Percentiles rank a stretch among this genome's conserved stretches.
phyloP scores from a whole-genome alignment of 257 asterid species.

The Solanum peruvianum region DNA sequence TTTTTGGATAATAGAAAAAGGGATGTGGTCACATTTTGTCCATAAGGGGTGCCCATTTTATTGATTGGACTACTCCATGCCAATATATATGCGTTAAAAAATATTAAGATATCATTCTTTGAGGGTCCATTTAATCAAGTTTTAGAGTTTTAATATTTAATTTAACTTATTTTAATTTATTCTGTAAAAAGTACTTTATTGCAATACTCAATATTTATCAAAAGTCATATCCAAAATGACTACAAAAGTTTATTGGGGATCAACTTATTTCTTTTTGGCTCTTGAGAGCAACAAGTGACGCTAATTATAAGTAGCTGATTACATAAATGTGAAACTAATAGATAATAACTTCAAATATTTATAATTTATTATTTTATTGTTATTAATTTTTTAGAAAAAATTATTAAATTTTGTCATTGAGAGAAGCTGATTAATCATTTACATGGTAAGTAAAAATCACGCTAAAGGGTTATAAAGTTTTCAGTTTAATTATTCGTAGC shows the following conservation, averaged over 20 bases:
- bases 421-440: no score
- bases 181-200: background rate
- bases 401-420: no score
- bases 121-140: background rate
- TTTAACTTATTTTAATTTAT: background rate
- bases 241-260: background rate
- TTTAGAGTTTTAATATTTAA: background rate
- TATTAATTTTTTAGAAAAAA: background rate
- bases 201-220: background rate
- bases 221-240: background rate
- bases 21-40: constrained; percentile 45
- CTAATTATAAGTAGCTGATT: background rate
- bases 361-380: background rate
- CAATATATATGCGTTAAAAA: background rate
- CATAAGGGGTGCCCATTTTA: constrained; percentile 12
- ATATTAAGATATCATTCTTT: background rate
- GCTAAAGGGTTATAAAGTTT: no score
- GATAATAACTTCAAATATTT: background rate
- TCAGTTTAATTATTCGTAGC: no score
- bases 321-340: background rate
- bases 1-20: constrained; percentile 22
- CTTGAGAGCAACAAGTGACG: background rate
- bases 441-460: no score
- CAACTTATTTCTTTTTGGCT: background rate
- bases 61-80: background rate